These are phyloP conservation scores for Kodamaea hsintzibuensis DNA, from an alignment of 805 yeast genomes.

Conservation along the genomic window DNA sequence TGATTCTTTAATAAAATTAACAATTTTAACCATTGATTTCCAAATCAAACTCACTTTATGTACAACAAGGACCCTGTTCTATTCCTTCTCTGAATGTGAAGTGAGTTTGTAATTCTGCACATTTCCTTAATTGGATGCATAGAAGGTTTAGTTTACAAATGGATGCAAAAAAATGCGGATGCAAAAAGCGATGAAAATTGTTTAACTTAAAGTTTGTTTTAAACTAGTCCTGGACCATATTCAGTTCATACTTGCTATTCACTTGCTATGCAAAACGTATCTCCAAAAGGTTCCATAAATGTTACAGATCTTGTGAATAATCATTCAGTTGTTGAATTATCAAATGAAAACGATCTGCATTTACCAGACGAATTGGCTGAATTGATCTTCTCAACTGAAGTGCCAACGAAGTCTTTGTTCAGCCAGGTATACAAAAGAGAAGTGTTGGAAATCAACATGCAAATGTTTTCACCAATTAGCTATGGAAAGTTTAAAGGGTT, in stretches of 20 bases:
- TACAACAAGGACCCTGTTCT: no score
- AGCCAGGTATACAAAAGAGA: neutral
- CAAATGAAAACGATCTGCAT: neutral
- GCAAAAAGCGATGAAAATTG: no score
- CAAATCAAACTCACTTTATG: no score
- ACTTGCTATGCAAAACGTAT: neutral
- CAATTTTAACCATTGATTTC: no score
- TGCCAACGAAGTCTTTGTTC: neutral
- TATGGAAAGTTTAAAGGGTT: constrained; percentile 27
- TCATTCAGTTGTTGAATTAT: neutral
- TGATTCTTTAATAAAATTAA: no score
- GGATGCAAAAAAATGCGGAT: constrained; percentile 1
- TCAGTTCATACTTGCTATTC: neutral
- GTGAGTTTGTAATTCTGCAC: neutral
- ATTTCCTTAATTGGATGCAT: neutral
- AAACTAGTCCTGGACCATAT: neutral
- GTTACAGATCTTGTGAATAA: neutral
- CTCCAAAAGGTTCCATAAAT: neutral
- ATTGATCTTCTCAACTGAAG: neutral
- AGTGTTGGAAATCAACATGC: neutral
- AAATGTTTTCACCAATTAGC: neutral
- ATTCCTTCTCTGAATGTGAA: neutral
- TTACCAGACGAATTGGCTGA: neutral
- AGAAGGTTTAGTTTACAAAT: neutral
- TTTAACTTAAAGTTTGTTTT: no score